Conservation (phyloP, 139 green algal species). For the Picochlorum costavermella region DNA sequence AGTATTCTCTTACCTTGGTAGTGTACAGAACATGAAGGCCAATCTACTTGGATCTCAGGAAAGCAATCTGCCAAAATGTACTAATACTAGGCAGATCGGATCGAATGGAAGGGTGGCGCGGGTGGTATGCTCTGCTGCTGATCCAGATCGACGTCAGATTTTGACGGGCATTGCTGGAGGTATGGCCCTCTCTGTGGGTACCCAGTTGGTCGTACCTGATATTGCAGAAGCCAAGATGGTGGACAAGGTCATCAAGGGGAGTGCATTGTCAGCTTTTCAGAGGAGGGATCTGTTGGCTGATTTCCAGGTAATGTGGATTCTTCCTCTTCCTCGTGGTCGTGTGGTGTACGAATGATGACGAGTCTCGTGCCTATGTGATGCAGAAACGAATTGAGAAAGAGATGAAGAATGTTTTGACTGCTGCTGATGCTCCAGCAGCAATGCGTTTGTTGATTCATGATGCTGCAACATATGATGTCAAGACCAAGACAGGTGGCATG, state of each 20-base stretch:
- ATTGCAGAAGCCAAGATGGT: background rate
- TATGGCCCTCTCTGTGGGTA: background rate
- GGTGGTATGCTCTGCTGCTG: background rate
- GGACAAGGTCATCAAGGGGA: slow-evolving; percentile 4
- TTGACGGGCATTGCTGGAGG: background rate
- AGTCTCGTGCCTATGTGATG: background rate
- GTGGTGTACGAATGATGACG: background rate
- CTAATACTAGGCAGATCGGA: too few species aligned
- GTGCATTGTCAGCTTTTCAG: slow-evolving; percentile 14
- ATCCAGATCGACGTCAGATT: slow-evolving; percentile 1
- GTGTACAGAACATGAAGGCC: too few species aligned
- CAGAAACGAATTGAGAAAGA: slow-evolving; percentile 17
- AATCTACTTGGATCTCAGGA: too few species aligned
- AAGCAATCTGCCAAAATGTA: too few species aligned
- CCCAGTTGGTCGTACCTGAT: background rate
- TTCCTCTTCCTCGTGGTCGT: background rate
- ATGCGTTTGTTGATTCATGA: slow-evolving; percentile 63
- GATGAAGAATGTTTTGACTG: slow-evolving; percentile 38
- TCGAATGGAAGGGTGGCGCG: background rate
- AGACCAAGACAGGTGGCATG: slow-evolving; percentile 56
- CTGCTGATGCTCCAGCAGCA: slow-evolving; percentile 36
- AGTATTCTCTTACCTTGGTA: too few species aligned
- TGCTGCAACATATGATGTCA: slow-evolving; percentile 59
- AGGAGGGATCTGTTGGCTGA: slow-evolving; percentile 10
- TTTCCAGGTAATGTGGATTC: background rate